Evolutionary conservation across 768 basidiomycete genomes (phyloP).

Genomic region (Xerocomus potaroensis): DNA sequence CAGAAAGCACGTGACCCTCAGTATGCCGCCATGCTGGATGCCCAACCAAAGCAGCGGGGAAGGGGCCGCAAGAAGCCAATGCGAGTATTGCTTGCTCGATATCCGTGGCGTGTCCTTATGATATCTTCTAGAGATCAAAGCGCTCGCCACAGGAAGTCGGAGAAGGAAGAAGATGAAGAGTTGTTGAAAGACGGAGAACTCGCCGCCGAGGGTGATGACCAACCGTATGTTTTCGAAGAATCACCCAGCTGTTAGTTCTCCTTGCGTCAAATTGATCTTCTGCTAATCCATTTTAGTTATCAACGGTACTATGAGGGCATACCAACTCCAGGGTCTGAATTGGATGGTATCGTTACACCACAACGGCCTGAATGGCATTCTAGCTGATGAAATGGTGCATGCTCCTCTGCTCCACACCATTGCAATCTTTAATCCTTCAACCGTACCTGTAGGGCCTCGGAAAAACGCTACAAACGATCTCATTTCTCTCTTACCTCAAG

Average conservation of each 20-base stretch:
- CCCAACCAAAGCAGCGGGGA: constrained; percentile 81
- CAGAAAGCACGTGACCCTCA: constrained; percentile 89
- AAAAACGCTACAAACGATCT: constrained; percentile 97
- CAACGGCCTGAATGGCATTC: constrained; percentile 94
- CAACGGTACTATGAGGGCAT: constrained; percentile 84
- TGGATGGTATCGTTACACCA: constrained; percentile 98
- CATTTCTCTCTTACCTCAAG: constrained; percentile 93
- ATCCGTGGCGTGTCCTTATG: constrained; percentile 2
- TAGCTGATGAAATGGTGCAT: constrained; percentile 91
- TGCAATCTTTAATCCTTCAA: background rate
- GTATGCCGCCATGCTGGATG: constrained; percentile 85
- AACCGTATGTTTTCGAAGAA: constrained; percentile 92
- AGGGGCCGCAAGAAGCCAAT: constrained; percentile 78
- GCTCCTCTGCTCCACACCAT: background rate
- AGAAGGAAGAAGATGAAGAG: constrained; percentile 98
- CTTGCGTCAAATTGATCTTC: background rate
- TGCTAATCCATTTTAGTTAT: constrained; percentile 53
- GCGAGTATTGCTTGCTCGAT: constrained; percentile 38
- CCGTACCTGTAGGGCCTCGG: constrained; percentile 73
- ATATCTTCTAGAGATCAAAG: constrained; percentile 54
- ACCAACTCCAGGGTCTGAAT: constrained; percentile 93
- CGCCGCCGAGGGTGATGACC: constrained; percentile 77
- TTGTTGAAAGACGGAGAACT: constrained; percentile 82
- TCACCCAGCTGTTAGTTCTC: constrained; percentile 74
- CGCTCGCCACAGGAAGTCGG: constrained; percentile 87